A percentile compares a stretch with the other conserved stretches of the same genome.
Evolutionary conservation across 257 asterid species (phyloP).

Genomic region (Nicotiana otophora): DNA sequence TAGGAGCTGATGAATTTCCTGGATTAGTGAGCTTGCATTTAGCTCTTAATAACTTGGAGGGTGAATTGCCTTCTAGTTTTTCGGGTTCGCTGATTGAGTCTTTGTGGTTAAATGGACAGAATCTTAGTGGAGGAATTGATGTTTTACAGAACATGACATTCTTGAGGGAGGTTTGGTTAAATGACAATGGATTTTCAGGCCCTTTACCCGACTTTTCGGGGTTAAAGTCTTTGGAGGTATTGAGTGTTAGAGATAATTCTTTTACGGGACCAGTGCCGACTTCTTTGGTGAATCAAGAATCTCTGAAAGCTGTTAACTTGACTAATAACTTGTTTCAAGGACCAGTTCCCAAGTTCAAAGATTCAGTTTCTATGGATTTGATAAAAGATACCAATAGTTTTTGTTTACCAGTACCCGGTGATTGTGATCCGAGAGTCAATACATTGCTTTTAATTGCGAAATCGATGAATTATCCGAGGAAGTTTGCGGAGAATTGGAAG

Average conservation of each 20-base stretch:
- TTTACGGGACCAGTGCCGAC: slow-evolving; percentile 65
- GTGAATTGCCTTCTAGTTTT: slow-evolving; percentile 58
- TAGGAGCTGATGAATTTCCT: slow-evolving; percentile 70
- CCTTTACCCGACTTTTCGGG: slow-evolving; percentile 69
- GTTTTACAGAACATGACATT: slow-evolving; percentile 69
- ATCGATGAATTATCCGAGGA: slow-evolving; percentile 55
- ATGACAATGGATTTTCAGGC: slow-evolving; percentile 61
- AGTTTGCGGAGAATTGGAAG: slow-evolving; percentile 75
- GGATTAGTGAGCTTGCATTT: slow-evolving; percentile 67
- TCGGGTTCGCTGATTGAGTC: slow-evolving; percentile 65
- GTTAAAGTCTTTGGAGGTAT: slow-evolving; percentile 41
- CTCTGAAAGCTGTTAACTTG: slow-evolving; percentile 64
- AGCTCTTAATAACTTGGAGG: slow-evolving; percentile 69
- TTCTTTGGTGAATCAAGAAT: slow-evolving; percentile 59
- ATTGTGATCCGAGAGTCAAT: slow-evolving; percentile 68
- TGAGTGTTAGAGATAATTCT: slow-evolving; percentile 77
- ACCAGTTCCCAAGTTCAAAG: slow-evolving; percentile 68
- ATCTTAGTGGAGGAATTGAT: slow-evolving; percentile 64
- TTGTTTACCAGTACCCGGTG: slow-evolving; percentile 73
- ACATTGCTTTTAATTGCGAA: slow-evolving; percentile 47
- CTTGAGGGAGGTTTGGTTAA: slow-evolving; percentile 88
- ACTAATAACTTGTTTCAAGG: slow-evolving; percentile 89
- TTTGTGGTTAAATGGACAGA: slow-evolving; percentile 85
- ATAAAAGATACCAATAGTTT: slow-evolving; percentile 50
- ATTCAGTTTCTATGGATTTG: slow-evolving; percentile 56